phyloP scores from a whole-genome alignment of 2,329 filamentous ascomycete species.

The Trichoderma sp. region DNA sequence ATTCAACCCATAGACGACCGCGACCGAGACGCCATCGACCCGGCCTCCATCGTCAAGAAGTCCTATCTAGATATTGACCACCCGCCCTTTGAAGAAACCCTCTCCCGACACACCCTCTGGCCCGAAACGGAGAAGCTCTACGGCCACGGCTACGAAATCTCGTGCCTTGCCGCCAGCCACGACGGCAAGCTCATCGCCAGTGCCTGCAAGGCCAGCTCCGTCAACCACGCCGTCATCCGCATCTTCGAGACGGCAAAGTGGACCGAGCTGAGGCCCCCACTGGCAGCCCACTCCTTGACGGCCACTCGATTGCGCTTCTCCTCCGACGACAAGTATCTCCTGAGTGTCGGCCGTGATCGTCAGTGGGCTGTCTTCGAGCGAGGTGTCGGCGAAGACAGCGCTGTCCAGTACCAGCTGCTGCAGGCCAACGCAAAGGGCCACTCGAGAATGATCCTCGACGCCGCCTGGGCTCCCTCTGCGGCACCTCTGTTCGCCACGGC shows the following conservation, averaged over 20 bases:
- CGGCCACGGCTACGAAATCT: conserved; percentile 96
- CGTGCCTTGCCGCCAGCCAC: conserved; percentile 75
- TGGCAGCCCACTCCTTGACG: conserved; percentile 84
- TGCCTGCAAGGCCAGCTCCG: conserved; percentile 86
- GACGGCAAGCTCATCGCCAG: conserved; percentile 79
- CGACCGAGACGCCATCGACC: conserved; percentile 56
- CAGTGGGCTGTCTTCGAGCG: conserved; percentile 84
- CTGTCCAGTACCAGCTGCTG: conserved; percentile 55
- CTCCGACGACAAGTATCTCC: conserved; percentile 67
- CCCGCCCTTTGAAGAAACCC: conserved; percentile 85
- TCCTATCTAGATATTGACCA: conserved; percentile 66
- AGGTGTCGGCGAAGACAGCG: conserved; percentile 36
- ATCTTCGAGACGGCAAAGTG: conserved; percentile 85
- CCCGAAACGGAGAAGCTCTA: conserved; percentile 96
- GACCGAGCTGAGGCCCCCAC: conserved; percentile 81
- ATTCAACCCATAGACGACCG: conserved; percentile 47
- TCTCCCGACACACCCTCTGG: conserved; percentile 90
- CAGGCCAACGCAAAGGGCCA: conserved; percentile 81
- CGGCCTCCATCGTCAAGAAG: conserved; percentile 56
- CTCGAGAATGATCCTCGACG: conserved; percentile 87
- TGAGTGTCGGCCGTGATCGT: conserved; percentile 88
- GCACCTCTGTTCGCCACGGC: conserved; percentile 75
- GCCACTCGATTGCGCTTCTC: conserved; percentile 83
- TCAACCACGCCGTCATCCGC: conserved; percentile 92
- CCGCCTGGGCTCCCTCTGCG: conserved; percentile 71